These are phyloP conservation scores for Eucalyptus urophylla DNA, from an alignment of 345 rosid species.

Conservation along the genomic window DNA sequence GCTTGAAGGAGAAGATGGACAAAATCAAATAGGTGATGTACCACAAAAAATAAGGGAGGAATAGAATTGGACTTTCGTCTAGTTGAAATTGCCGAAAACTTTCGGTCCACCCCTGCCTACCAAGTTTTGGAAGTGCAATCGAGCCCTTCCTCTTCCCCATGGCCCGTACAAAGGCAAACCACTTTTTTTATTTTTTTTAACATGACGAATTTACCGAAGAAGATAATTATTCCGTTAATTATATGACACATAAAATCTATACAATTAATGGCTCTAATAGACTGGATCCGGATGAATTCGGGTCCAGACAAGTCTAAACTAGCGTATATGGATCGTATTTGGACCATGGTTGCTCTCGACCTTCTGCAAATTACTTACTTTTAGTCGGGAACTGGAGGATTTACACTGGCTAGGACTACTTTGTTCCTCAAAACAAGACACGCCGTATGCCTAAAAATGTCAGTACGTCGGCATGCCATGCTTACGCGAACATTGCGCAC, in stretches of 20 bases:
- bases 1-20: neutral
- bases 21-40: neutral
- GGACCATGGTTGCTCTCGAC: neutral
- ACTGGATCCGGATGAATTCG: rapidly evolving
- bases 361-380: neutral
- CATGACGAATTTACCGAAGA: rapidly evolving
- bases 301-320: rapidly evolving
- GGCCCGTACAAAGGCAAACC: neutral
- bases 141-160: neutral
- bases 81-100: neutral
- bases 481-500: neutral
- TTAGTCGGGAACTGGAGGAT: neutral
- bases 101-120: neutral
- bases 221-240: neutral
- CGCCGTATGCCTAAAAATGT: neutral
- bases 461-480: neutral
- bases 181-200: too few relatives aligned
- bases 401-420: neutral
- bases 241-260: rapidly evolving
- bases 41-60: neutral
- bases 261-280: rapidly evolving
- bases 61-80: neutral
- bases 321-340: rapidly evolving
- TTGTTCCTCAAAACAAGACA: neutral
- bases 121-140: neutral